Conservation (phyloP, 208 protist genomes). For the Tritrichomonas musculus region DNA sequence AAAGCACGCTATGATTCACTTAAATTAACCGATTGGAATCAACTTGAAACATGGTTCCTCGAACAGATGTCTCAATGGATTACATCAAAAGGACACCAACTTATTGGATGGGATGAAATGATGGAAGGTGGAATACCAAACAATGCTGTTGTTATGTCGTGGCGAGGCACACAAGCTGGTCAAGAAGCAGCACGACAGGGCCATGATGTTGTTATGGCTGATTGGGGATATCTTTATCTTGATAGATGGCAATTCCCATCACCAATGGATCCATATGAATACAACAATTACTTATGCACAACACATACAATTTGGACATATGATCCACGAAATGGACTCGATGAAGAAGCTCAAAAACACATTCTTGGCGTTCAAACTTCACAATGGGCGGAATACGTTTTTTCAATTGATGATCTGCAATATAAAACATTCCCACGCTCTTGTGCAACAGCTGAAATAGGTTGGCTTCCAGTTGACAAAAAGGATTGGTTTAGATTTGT, state of each 20-base stretch:
- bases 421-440: not conserved
- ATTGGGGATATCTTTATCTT: not conserved
- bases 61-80: not conserved
- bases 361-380: not conserved
- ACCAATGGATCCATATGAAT: not conserved
- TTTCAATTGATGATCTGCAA: not conserved
- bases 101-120: slow-evolving; percentile 29
- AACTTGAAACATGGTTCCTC: not conserved
- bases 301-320: not conserved
- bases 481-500: not conserved
- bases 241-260: not conserved
- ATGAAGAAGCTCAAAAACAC: not conserved
- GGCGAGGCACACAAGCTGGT: not conserved
- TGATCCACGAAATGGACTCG: not conserved
- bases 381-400: not conserved
- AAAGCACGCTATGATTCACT: not conserved
- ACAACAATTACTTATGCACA: not conserved
- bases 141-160: not conserved
- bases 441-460: not conserved
- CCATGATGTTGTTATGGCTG: not conserved
- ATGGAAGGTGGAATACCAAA: not conserved
- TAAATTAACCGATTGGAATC: not conserved
- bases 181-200: not conserved
- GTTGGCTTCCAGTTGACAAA: not conserved
- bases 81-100: not conserved